phyloP scores from a whole-genome alignment of 768 basidiomycete species.

The Kwoniella bestiolae region DNA sequence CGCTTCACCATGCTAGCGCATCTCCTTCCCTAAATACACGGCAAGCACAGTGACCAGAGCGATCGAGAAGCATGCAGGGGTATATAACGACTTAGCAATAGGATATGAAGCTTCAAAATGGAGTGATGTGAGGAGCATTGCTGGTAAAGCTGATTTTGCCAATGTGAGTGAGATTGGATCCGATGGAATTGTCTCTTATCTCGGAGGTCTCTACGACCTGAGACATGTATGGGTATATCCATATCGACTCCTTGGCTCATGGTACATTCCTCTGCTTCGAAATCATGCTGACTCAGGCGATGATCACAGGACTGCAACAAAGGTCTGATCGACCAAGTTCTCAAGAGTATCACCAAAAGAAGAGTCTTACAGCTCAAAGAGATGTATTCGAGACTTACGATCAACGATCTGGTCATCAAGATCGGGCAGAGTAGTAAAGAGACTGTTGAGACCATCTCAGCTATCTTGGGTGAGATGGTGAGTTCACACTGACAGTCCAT shows the following conservation, averaged over 20 bases:
- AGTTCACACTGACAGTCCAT: background rate
- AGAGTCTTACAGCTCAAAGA: slow-evolving; percentile 33
- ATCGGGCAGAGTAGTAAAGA: slow-evolving; percentile 20
- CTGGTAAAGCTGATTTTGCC: slow-evolving; percentile 25
- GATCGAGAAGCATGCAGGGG: slow-evolving; percentile 35
- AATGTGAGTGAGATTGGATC: slow-evolving; percentile 34
- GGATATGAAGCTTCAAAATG: slow-evolving; percentile 39
- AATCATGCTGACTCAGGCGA: background rate
- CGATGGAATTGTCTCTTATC: too few relatives aligned
- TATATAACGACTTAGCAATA: slow-evolving; percentile 39
- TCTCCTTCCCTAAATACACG: slow-evolving; percentile 39
- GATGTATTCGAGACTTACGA: slow-evolving; percentile 39
- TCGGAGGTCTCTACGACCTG: too few relatives aligned
- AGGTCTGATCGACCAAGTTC: slow-evolving; percentile 42
- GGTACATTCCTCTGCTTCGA: too few relatives aligned
- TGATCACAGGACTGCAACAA: slow-evolving; percentile 43
- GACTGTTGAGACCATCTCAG: slow-evolving; percentile 16
- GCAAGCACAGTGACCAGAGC: slow-evolving; percentile 28
- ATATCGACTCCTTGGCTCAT: too few relatives aligned
- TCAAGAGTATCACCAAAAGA: slow-evolving; percentile 34
- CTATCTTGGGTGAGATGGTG: slow-evolving; percentile 35
- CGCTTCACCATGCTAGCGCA: slow-evolving; percentile 20
- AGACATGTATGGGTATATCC: too few relatives aligned
- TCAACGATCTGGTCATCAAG: slow-evolving; percentile 33
- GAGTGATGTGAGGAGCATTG: slow-evolving; percentile 27